phyloP scores from a whole-genome alignment of 1,284 basidiomycete species.

The Neolentinus lepideus region DNA sequence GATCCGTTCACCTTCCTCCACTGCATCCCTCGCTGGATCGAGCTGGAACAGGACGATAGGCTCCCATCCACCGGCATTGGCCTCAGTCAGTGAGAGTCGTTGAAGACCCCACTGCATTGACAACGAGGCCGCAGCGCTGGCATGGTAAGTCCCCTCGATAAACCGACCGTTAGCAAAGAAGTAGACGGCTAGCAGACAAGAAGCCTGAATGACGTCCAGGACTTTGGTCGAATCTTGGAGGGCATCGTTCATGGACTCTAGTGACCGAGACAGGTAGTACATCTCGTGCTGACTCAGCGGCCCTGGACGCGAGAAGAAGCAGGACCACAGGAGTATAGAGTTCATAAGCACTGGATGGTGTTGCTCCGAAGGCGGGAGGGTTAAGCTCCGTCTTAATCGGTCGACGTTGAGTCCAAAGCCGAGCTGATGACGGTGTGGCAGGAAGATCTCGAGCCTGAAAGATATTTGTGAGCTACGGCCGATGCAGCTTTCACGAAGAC shows the following conservation, averaged over 20 bases:
- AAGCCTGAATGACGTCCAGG: conserved; percentile 66
- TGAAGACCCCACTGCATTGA: conserved; percentile 63
- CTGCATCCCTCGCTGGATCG: conserved; percentile 46
- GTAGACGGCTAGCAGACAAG: conserved; percentile 65
- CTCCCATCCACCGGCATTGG: conserved; percentile 17
- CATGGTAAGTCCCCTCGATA: conserved; percentile 67
- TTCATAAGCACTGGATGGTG: conserved; percentile 70
- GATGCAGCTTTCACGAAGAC: conserved; percentile 4
- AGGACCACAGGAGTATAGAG: conserved; percentile 74
- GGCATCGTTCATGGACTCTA: conserved; percentile 53
- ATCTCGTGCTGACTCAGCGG: conserved; percentile 61
- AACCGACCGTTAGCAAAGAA: conserved; percentile 67
- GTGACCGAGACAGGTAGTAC: conserved; percentile 53
- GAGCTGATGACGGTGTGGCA: conserved; percentile 68
- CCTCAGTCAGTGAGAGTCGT: conserved; percentile 27
- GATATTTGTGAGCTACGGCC: conserved; percentile 7
- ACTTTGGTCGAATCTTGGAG: conserved; percentile 45
- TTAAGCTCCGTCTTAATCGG: conserved; percentile 51
- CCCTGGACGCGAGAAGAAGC: conserved; percentile 65
- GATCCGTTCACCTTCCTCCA: conserved; percentile 35
- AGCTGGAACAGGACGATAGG: conserved; percentile 35
- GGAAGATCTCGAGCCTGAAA: conserved; percentile 61
- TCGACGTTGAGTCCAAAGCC: conserved; percentile 63
- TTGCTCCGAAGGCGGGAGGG: conserved; percentile 43
- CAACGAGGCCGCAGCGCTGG: conserved; percentile 58